A percentile compares a stretch with the other conserved stretches of the same genome.
phyloP scores from a whole-genome alignment of 768 basidiomycete species.

The Trametes gibbosa region DNA sequence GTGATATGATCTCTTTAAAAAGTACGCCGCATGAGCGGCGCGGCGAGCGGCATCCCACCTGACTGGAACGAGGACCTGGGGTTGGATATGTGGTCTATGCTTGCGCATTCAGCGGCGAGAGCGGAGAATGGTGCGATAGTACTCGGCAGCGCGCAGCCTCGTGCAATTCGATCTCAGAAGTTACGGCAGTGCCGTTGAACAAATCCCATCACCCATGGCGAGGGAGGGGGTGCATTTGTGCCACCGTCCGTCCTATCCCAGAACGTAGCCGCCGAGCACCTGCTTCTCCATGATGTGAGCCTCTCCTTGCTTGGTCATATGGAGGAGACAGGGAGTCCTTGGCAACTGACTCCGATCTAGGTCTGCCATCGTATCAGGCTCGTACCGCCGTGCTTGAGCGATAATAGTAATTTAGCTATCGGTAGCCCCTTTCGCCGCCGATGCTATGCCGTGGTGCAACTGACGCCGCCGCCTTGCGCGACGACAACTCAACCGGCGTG shows the following conservation, averaged over 20 bases:
- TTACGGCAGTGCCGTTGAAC: slow-evolving; percentile 5
- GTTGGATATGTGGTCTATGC: neutral
- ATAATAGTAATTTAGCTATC: neutral
- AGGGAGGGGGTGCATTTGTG: too few relatives aligned
- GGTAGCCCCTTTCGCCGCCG: neutral
- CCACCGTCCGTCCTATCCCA: neutral
- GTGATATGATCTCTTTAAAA: neutral
- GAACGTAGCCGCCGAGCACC: neutral
- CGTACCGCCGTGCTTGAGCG: neutral
- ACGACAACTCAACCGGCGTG: too few relatives aligned
- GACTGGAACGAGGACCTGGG: neutral
- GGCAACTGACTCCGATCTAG: neutral
- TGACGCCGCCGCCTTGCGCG: too few relatives aligned
- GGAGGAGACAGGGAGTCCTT: neutral
- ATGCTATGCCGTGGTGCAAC: neutral
- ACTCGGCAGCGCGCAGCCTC: neutral
- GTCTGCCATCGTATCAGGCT: neutral
- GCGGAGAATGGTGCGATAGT: neutral
- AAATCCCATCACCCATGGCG: neutral
- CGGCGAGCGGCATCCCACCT: neutral
- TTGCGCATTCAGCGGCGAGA: neutral
- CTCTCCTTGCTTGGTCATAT: neutral
- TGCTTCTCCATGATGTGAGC: neutral
- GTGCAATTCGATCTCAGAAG: neutral
- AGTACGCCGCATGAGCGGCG: neutral